Evolutionary conservation across 192 early-diverging fungal genomes (phyloP).

Genomic region (Podochytrium sp.): DNA sequence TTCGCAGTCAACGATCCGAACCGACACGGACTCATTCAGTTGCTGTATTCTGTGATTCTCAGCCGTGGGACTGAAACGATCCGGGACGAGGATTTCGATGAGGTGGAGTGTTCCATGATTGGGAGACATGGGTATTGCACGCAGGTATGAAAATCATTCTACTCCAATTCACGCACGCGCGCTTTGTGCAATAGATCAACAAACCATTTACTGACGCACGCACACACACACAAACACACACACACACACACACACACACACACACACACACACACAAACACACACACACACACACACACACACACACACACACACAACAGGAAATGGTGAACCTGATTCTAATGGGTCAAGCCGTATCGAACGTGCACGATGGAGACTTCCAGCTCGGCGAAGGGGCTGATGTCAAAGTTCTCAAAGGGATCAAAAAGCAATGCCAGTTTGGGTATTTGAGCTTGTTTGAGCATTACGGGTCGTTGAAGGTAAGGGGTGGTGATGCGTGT

Average conservation of each 20-base stretch:
- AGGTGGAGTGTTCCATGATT: conserved; percentile 42
- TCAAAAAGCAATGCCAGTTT: conserved; percentile 38
- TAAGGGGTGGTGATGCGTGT: conserved; percentile 12
- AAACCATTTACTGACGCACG: no score
- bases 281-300: background rate
- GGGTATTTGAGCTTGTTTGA: conserved; percentile 59
- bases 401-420: conserved; percentile 48
- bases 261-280: no score
- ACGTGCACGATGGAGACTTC: conserved; percentile 54
- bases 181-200: no score
- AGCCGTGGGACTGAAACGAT: conserved; percentile 42
- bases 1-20: conserved; percentile 28
- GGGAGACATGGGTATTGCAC: conserved; percentile 62
- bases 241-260: no score
- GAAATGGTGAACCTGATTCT: conserved; percentile 59
- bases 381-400: conserved; percentile 39
- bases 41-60: conserved; percentile 53
- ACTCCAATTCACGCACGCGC: no score
- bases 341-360: conserved; percentile 52
- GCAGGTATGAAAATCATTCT: conserved; percentile 31
- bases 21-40: conserved; percentile 46
- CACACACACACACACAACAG: background rate
- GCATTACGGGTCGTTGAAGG: conserved; percentile 48
- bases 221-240: no score
- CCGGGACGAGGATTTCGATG: conserved; percentile 55